phyloP scores from a whole-genome alignment of 306 rosid species.

The Echinosophora koreensis region DNA sequence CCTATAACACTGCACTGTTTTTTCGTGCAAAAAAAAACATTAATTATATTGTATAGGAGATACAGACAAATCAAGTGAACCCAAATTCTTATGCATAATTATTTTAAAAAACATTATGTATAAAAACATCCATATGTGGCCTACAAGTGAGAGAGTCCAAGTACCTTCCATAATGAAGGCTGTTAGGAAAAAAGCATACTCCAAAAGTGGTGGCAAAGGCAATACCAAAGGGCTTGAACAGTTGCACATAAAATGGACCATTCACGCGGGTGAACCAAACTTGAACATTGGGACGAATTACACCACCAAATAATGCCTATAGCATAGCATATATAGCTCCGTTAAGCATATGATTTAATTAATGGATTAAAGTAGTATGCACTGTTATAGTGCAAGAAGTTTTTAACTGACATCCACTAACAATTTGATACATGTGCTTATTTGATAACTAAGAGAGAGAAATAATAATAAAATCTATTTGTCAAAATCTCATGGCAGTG shows the following conservation, averaged over 20 bases:
- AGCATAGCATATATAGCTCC: background rate
- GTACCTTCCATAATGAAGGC: slow-evolving; percentile 59
- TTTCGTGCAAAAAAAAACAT: background rate
- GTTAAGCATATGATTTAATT: slow-evolving; percentile 12
- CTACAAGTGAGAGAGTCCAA: background rate
- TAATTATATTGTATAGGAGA: background rate
- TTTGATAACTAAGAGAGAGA: too few relatives aligned
- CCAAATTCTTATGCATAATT: background rate
- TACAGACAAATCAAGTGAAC: slow-evolving; percentile 11
- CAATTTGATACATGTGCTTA: too few relatives aligned
- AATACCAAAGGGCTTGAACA: slow-evolving; percentile 58
- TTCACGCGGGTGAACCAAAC: slow-evolving; percentile 47
- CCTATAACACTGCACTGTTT: slow-evolving; percentile 69
- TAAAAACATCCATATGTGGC: background rate
- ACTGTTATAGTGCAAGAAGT: too few relatives aligned
- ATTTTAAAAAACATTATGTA: background rate
- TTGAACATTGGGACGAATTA: slow-evolving; percentile 57
- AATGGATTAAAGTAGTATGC: too few relatives aligned
- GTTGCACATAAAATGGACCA: slow-evolving; percentile 53
- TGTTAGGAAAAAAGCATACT: slow-evolving; percentile 51
- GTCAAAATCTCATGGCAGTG: too few relatives aligned
- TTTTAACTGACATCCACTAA: too few relatives aligned
- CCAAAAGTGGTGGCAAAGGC: slow-evolving; percentile 59
- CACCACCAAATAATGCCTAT: slow-evolving; percentile 55
- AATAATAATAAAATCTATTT: too few relatives aligned